Conservation (phyloP, 208 protist genomes). For the Acanthamoeba sp. region DNA sequence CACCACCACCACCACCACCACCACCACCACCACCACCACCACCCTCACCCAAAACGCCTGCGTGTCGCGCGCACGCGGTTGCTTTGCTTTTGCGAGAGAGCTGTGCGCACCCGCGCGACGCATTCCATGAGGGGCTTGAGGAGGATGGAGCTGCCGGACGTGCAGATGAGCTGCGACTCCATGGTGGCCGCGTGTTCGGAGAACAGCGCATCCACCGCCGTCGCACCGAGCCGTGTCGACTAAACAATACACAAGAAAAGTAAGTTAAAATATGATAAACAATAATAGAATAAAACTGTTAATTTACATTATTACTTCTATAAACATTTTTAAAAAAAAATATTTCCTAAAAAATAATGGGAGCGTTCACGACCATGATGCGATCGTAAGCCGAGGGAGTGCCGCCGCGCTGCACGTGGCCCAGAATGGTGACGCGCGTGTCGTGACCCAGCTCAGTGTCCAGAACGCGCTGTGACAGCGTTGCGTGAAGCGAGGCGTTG, state of each 20-base stretch:
- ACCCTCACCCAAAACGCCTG: too few species aligned
- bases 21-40: too few species aligned
- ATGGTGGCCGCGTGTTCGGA: not conserved
- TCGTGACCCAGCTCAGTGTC: constrained; percentile 79
- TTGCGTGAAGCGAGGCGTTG: too few species aligned
- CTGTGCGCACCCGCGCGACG: constrained; percentile 58
- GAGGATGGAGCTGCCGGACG: constrained; percentile 66
- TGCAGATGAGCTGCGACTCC: constrained; percentile 78
- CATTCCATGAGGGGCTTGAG: constrained; percentile 78
- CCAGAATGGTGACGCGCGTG: constrained; percentile 87
- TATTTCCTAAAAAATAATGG: too few species aligned
- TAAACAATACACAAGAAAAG: not conserved
- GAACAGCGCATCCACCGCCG: constrained; percentile 72
- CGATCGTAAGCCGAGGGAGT: constrained; percentile 86
- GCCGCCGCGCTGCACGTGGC: constrained; percentile 89
- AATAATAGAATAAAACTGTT: too few species aligned
- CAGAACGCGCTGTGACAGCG: constrained; percentile 40
- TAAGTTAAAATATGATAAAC: too few species aligned
- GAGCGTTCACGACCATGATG: constrained; percentile 71
- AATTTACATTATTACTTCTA: too few species aligned
- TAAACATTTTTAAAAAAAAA: too few species aligned
- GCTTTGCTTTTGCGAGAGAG: too few species aligned
- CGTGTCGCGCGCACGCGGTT: not conserved
- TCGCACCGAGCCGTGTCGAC: constrained; percentile 76
- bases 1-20: too few species aligned